phyloP scores from a whole-genome alignment of 1,284 basidiomycete genomes.

The Moesziomyces globuligerus region DNA sequence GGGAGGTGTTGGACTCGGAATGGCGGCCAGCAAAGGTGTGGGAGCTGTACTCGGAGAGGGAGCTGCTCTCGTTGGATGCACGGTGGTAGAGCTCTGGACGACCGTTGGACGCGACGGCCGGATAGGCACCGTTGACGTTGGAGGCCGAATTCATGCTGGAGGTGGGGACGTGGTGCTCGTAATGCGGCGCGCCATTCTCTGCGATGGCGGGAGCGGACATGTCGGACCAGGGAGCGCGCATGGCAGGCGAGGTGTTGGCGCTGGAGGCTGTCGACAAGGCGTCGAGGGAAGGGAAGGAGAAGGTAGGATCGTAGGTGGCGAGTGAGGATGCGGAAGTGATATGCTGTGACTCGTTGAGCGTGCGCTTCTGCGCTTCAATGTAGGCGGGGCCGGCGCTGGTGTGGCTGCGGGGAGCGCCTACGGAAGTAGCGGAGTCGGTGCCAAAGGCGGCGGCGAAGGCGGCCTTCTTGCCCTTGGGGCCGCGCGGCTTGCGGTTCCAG shows the following conservation, averaged over 20 bases:
- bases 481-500: conserved; percentile 56
- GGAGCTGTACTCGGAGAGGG: conserved; percentile 26
- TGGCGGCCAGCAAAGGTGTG: conserved; percentile 10
- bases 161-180: conserved; percentile 19
- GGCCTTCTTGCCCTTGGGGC: conserved; percentile 54
- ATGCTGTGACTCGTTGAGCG: conserved; percentile 17
- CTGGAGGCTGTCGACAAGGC: conserved; percentile 1
- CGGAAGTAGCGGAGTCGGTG: conserved; percentile 14
- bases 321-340: neutral
- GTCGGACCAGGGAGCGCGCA: conserved; percentile 5
- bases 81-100: conserved; percentile 27
- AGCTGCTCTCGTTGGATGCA: conserved; percentile 35
- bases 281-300: conserved; percentile 14
- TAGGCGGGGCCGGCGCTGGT: conserved; percentile 44
- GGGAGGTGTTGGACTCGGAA: conserved; percentile 22
- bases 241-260: conserved; percentile 6
- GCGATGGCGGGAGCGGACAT: neutral
- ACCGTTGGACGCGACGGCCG: conserved; percentile 1
- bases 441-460: conserved; percentile 42
- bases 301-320: conserved; percentile 9
- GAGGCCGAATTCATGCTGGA: neutral
- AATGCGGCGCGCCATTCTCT: conserved; percentile 10
- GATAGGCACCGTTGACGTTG: conserved; percentile 3
- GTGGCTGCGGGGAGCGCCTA: conserved; percentile 44
- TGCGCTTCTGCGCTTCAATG: conserved; percentile 43